These are phyloP conservation scores for Coelastrella sp. DNA, from an alignment of 139 green algal genomes.

Conservation along the genomic window DNA sequence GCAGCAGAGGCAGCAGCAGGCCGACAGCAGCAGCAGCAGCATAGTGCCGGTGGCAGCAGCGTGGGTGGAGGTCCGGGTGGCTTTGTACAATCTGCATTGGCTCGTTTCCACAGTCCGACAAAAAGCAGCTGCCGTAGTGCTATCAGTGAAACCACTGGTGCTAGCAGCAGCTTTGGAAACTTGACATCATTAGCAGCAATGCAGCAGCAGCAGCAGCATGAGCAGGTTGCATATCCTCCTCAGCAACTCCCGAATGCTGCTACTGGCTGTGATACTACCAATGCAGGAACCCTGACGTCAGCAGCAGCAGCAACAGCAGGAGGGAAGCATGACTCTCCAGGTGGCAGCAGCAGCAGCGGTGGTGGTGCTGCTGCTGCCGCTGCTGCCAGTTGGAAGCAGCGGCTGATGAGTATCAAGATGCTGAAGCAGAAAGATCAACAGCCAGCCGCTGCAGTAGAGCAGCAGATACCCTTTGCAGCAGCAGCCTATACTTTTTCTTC, in stretches of 20 bases:
- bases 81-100: constrained; percentile 4
- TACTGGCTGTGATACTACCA: neutral
- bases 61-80: constrained; percentile 3
- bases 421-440: neutral
- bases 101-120: constrained; percentile 19
- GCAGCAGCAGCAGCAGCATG: constrained; percentile 12
- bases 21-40: neutral
- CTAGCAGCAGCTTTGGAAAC: neutral
- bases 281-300: neutral
- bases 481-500: neutral
- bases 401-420: neutral
- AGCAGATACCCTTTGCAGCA: neutral
- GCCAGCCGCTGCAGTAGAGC: neutral
- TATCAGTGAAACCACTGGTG: neutral
- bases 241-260: neutral
- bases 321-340: neutral
- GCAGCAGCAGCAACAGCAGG: neutral
- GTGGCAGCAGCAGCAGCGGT: neutral
- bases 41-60: neutral
- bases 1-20: constrained; percentile 18
- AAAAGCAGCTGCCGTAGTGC: neutral
- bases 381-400: neutral
- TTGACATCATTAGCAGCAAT: neutral
- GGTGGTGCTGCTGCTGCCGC: neutral
- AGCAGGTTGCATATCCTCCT: neutral